Base-by-base conservation (phyloP, 1,284 basidiomycete species). In the Sphaerobolus stellatus region DNA sequence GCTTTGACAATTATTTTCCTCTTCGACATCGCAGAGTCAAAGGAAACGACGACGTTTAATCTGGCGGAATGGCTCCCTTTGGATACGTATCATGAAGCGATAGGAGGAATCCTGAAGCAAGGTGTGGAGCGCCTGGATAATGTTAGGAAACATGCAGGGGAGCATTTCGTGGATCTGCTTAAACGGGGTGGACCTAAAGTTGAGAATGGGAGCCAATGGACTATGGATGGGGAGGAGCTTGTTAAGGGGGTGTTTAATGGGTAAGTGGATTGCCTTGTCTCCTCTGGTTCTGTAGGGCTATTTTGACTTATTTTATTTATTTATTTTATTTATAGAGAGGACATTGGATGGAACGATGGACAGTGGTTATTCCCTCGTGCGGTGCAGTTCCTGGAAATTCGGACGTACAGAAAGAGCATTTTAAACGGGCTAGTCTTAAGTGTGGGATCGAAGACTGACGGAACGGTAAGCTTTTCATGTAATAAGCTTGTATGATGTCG, bases 121-220 rank as follows among this genome's bases (percentile, higher is more conserved):
- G 88, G 90, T 6, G 84, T 92, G 16, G 96, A 98, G 70, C 80
- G 94, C 59, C 82, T 98, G 25, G 94, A 98, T 66, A 91, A 90
- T 62, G 90, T 98, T 29, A 81, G 95, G 30, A 84, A 87, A 56
- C 83, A 83, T 40, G 88, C 92, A 2, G 93, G 92, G 0, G 73
- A 78, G 60, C 75, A 78, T 58, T 78, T 92, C 53, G 59, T 82
- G 56, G 67, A 69, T 36, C 69, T 86, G 36, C 60, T 93, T 29
- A 64, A 74, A 27, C 82, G 81, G 22, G 64, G 63, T 3, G 70
- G 77, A 8, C 60, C 66, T 56, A 54, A 53, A 56, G 30, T 46
- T 18, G 30, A 20, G 6, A 66, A 71, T 52, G 66, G 73, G 22
- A 70, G 71, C 34, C 64, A 59, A 38, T 87, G 84, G 87, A 68